phyloP scores from a whole-genome alignment of 1,284 basidiomycete genomes.

The Porodaedalea pini region DNA sequence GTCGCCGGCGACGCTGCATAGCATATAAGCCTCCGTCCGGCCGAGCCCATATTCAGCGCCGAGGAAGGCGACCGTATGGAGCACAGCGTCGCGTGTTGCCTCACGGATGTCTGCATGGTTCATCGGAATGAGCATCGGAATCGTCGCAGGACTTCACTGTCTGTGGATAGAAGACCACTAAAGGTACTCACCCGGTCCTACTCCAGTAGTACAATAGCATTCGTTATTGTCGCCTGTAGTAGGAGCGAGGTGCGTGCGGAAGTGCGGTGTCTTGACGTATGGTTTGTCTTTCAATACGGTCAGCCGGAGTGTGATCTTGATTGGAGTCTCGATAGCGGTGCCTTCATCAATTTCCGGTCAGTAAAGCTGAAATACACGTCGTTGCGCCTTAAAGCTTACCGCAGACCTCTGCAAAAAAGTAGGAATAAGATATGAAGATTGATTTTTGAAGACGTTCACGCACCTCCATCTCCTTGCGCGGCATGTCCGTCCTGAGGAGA shows the following conservation, averaged over 20 bases:
- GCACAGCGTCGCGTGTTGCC: conserved; percentile 51
- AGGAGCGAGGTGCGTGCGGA: conserved; percentile 32
- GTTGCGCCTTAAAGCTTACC: conserved; percentile 35
- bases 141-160: too few species aligned
- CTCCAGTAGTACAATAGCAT: conserved; percentile 57
- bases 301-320: conserved; percentile 51
- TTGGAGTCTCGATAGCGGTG: conserved; percentile 60
- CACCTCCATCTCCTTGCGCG: conserved; percentile 63
- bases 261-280: conserved; percentile 58
- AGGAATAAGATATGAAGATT: conserved; percentile 1
- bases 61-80: conserved; percentile 54
- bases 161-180: background rate
- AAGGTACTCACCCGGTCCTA: conserved; percentile 39
- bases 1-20: conserved; percentile 59
- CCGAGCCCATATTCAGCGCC: conserved; percentile 39
- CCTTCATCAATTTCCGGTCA: conserved; percentile 33
- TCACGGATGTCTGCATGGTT: conserved; percentile 47
- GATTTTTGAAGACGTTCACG: conserved; percentile 22
- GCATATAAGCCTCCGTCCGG: conserved; percentile 51
- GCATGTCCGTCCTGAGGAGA: conserved; percentile 53
- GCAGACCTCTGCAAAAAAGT: conserved; percentile 44
- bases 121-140: background rate
- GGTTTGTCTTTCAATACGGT: conserved; percentile 53
- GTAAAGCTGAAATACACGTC: background rate
- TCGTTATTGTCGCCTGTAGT: conserved; percentile 33